These are phyloP conservation scores for Fraxinus greggii DNA, from an alignment of 305 asterid species.

Conservation along the genomic window DNA sequence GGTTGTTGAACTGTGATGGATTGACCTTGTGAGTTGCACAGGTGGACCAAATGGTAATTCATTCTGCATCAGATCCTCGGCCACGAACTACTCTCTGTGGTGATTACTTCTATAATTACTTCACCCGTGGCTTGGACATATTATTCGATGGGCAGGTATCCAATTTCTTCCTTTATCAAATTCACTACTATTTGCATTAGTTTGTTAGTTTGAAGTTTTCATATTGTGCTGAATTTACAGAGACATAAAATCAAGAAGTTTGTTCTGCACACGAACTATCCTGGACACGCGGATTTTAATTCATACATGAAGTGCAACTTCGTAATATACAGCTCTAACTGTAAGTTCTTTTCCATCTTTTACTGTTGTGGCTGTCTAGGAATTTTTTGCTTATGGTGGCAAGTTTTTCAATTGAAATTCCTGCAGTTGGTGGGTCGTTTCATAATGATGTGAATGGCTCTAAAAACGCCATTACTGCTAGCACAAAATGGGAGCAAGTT, in stretches of 20 bases:
- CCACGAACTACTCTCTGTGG: conserved; percentile 83
- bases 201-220: background rate
- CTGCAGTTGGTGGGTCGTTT: conserved; percentile 56
- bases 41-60: conserved; percentile 97
- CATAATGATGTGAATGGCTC: conserved; percentile 48
- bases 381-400: background rate
- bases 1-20: conserved; percentile 2
- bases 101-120: conserved; percentile 86
- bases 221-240: conserved; percentile 37
- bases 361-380: background rate
- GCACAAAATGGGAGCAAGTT: conserved; percentile 95
- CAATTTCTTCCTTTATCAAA: background rate
- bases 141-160: conserved; percentile 88
- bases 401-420: background rate
- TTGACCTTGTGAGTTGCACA: conserved; percentile 31
- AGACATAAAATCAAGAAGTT: conserved; percentile 84
- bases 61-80: conserved; percentile 81
- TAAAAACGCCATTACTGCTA: conserved; percentile 63
- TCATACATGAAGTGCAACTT: conserved; percentile 92
- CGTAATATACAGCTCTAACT: conserved; percentile 51
- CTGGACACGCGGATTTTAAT: conserved; percentile 93
- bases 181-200: background rate
- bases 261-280: conserved; percentile 88
- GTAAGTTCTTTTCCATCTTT: conserved; percentile 40
- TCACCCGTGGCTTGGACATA: conserved; percentile 85